Percentiles rank a stretch among this genome's conserved stretches.
Evolutionary conservation across 2,329 filamentous ascomycete species (phyloP).

Genomic region (Phaeosphaeriaceae sp.): DNA sequence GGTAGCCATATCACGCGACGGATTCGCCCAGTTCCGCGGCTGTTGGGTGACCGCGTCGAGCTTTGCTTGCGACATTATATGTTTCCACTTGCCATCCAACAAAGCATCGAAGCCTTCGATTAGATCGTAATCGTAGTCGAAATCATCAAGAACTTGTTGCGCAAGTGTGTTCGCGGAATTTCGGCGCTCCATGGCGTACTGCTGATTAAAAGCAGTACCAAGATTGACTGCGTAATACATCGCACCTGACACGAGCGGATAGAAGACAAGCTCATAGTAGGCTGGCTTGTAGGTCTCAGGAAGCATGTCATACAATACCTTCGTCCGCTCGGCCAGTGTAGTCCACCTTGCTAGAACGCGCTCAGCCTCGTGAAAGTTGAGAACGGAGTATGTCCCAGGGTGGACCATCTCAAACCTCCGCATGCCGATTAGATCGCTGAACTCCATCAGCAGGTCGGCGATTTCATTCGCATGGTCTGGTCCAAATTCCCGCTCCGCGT

Average conservation of each 20-base stretch:
- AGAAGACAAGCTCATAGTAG: constrained; percentile 66
- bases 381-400: constrained; percentile 17
- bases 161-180: constrained; percentile 22
- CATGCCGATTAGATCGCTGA: constrained; percentile 18
- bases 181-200: constrained; percentile 53
- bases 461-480: constrained; percentile 6
- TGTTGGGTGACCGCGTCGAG: constrained; percentile 51
- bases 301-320: constrained; percentile 41
- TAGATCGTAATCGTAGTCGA: constrained; percentile 23
- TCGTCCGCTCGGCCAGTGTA: constrained; percentile 6
- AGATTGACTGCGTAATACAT: constrained; percentile 54
- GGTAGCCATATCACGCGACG: constrained; percentile 69
- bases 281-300: constrained; percentile 55
- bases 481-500: constrained; percentile 17
- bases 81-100: constrained; percentile 63
- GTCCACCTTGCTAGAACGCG: constrained; percentile 12
- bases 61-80: constrained; percentile 57
- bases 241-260: constrained; percentile 58
- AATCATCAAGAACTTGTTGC: constrained; percentile 12
- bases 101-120: constrained; percentile 18
- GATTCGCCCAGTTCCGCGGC: constrained; percentile 64
- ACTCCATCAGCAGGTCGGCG: constrained; percentile 21
- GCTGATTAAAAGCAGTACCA: constrained; percentile 58
- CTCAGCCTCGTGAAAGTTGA: constrained; percentile 23
- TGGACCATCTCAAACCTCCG: constrained; percentile 16